These are phyloP conservation scores for Phaeotremella skinneri DNA, from an alignment of 768 basidiomycete species.

Conservation along the genomic window DNA sequence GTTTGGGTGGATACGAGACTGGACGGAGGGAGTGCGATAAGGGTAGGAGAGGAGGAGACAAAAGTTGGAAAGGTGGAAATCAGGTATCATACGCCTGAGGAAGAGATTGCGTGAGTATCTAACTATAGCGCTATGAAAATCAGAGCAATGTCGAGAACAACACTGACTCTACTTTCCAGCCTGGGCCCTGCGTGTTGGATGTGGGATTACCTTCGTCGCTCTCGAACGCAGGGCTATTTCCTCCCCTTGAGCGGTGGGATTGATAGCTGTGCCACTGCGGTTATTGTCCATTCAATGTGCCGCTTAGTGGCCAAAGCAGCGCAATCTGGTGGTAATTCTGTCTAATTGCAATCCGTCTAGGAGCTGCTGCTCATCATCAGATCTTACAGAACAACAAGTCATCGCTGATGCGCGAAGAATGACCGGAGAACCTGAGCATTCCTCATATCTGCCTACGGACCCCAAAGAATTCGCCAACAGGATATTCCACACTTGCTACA, in stretches of 20 bases:
- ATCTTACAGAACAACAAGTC: conserved; percentile 67
- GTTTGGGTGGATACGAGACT: conserved; percentile 78
- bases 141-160: neutral
- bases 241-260: conserved; percentile 93
- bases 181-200: conserved; percentile 98
- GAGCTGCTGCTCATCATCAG: conserved; percentile 4
- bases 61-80: conserved; percentile 56
- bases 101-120: conserved; percentile 87
- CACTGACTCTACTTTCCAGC: conserved; percentile 54
- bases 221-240: conserved; percentile 90
- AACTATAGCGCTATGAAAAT: neutral
- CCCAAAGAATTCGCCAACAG: conserved; percentile 78
- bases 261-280: conserved; percentile 93
- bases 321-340: conserved; percentile 61
- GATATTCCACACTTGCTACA: conserved; percentile 97
- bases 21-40: conserved; percentile 68
- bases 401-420: conserved; percentile 88
- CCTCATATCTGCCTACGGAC: conserved; percentile 79
- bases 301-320: conserved; percentile 81
- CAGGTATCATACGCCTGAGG: conserved; percentile 80
- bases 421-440: conserved; percentile 74
- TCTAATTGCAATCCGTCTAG: neutral
- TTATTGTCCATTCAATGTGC: conserved; percentile 96
- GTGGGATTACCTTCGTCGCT: conserved; percentile 98
- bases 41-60: conserved; percentile 57